Evolutionary conservation across 2,329 filamentous ascomycete species (phyloP).

Genomic region (Nigrograna mackinnonii): DNA sequence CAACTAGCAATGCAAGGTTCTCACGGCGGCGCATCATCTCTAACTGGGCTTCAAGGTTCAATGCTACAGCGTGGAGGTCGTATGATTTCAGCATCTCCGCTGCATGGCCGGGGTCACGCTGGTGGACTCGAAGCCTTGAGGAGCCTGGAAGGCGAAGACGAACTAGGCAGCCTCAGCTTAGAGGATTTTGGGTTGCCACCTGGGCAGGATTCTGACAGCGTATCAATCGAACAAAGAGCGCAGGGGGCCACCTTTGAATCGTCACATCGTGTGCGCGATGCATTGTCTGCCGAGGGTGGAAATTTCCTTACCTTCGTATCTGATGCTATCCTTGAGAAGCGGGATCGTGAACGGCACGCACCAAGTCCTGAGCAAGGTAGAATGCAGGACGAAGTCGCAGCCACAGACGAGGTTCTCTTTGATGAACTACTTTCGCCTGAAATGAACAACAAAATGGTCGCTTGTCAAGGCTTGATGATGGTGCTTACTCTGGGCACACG

Average conservation of each 20-base stretch:
- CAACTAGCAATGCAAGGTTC: slow-evolving; percentile 46
- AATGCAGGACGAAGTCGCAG: slow-evolving; percentile 26
- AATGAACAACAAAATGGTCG: slow-evolving; percentile 61
- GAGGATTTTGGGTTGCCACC: slow-evolving; percentile 22
- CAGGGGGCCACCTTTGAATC: slow-evolving; percentile 7
- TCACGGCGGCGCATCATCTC: slow-evolving; percentile 32
- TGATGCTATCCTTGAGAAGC: slow-evolving; percentile 47
- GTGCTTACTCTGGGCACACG: slow-evolving; percentile 56
- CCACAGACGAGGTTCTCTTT: slow-evolving; percentile 61
- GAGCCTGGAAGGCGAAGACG: slow-evolving; percentile 31
- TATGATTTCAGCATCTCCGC: slow-evolving; percentile 63
- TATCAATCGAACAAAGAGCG: slow-evolving; percentile 8
- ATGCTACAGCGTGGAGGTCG: slow-evolving; percentile 49
- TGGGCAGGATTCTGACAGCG: slow-evolving; percentile 18
- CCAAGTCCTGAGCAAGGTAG: slow-evolving; percentile 9
- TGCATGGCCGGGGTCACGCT: slow-evolving; percentile 54
- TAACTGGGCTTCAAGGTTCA: slow-evolving; percentile 24
- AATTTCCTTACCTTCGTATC: slow-evolving; percentile 67
- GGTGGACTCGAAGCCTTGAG: slow-evolving; percentile 29
- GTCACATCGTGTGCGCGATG: slow-evolving; percentile 51
- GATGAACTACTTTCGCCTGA: slow-evolving; percentile 67
- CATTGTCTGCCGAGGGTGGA: slow-evolving; percentile 60
- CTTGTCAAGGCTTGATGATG: slow-evolving; percentile 56
- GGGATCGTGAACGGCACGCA: slow-evolving; percentile 9
- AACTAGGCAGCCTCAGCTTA: slow-evolving; percentile 21